phyloP scores from a whole-genome alignment of 2,329 filamentous ascomycete species.

The Stemphylium beticola region DNA sequence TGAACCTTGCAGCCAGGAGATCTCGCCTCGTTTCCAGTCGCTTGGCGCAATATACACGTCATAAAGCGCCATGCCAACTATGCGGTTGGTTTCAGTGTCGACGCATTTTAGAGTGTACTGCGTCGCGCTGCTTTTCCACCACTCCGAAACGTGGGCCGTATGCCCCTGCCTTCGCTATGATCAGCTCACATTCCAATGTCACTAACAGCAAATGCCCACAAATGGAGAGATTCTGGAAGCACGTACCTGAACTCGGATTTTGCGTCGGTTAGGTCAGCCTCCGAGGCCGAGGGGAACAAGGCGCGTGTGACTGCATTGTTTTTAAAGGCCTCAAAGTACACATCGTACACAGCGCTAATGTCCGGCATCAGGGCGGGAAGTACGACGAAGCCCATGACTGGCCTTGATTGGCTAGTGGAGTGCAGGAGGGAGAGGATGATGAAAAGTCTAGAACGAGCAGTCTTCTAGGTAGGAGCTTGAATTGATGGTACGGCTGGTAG shows the following conservation, averaged over 20 bases:
- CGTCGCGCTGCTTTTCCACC: slow-evolving; percentile 46
- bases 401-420: neutral
- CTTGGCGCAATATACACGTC: slow-evolving; percentile 53
- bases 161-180: slow-evolving; percentile 48
- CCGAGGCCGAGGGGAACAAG: slow-evolving; percentile 48
- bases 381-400: slow-evolving; percentile 46
- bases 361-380: slow-evolving; percentile 56
- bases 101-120: slow-evolving; percentile 59
- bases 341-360: slow-evolving; percentile 55
- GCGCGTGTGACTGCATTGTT: slow-evolving; percentile 52
- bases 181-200: slow-evolving; percentile 9
- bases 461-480: neutral
- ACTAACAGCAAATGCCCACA: neutral
- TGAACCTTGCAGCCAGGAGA: slow-evolving; percentile 56
- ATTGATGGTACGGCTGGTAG: neutral
- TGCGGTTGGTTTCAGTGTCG: slow-evolving; percentile 52
- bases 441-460: neutral
- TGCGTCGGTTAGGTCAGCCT: slow-evolving; percentile 26
- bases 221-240: neutral
- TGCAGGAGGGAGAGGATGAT: neutral
- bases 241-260: slow-evolving; percentile 33
- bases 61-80: slow-evolving; percentile 57
- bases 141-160: slow-evolving; percentile 51
- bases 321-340: slow-evolving; percentile 57
- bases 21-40: slow-evolving; percentile 54